Evolutionary conservation across 2,329 filamentous ascomycete species (phyloP), one percentile per base, ranked within the genome.

Genomic region (Ophiostoma populinum): DNA sequence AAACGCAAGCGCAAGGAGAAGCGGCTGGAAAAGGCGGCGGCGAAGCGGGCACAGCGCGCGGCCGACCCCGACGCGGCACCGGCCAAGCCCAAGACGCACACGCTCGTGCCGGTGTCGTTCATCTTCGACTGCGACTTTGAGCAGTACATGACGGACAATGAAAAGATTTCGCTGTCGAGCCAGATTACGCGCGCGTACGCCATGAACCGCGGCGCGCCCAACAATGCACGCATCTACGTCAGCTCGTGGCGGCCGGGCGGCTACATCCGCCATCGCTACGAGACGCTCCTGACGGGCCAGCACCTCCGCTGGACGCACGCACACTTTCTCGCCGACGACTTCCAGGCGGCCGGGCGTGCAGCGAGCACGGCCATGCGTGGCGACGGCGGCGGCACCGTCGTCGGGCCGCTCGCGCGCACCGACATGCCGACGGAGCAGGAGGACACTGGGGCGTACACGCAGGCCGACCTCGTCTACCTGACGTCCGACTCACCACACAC

Each of bases 51-150:
- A 12, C 61, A 65, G 32, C 56, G 56, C 16, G 45, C 50, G 38
- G 53, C 51, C 12, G 16, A 22, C 50, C 51, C 37, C 52, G 50
- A 50, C 58, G 42, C 46, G 41, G 37, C 43, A 35, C 30, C 43
- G 40, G n/a, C 30, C 18, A n/a, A 24, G 48, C 56, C 28, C 25
- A 41, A 41, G 8, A 27, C 39, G 24, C 41, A 40, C 30, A 32
- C 25, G 12, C 38, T 45, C 63, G 32, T 73, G 37, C 85, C 86
- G 2, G 59, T 95, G 16, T 71, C 81, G 0, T 61, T 98, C 44
- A 64, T 98, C 40, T 61, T 98, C 42, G 90, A 98, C 58, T 95
- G 87, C 56, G 75, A 80, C 45, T 98, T 92, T 52, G 86, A 98
- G 53, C 63, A 80, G 27, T 69, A 86, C 49, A 98, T 98, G 90